Percentiles rank a stretch among this genome's conserved stretches.
These are phyloP conservation scores for Miscanthus sacchariflorus DNA, from an alignment of 202 grass and related monocot genomes.

Conservation along the genomic window DNA sequence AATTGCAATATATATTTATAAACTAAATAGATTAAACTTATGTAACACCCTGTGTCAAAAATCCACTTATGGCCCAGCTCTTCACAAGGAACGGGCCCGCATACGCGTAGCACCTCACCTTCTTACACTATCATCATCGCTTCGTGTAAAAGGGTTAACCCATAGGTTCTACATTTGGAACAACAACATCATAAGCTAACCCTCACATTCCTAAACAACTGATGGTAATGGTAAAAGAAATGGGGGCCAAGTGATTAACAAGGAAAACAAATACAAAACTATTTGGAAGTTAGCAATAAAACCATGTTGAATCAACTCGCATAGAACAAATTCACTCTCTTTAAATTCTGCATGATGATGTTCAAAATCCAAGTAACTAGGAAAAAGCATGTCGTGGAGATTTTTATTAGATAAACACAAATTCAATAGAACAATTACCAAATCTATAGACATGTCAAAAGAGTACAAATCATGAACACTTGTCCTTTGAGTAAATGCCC, in stretches of 20 bases:
- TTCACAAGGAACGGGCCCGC: too few species aligned
- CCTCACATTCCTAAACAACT: neutral
- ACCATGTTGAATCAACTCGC: neutral
- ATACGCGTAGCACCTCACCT: too few species aligned
- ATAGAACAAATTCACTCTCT: neutral
- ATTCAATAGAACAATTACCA: conserved; percentile 43
- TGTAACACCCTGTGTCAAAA: too few species aligned
- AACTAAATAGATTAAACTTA: too few species aligned
- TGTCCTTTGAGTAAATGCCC: conserved; percentile 45
- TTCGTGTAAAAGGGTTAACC: too few species aligned
- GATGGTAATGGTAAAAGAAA: neutral
- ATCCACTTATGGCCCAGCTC: too few species aligned
- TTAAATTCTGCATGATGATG: neutral
- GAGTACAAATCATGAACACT: conserved; percentile 56
- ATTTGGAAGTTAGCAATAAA: neutral
- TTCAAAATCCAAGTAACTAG: neutral
- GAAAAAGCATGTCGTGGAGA: neutral
- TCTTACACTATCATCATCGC: too few species aligned
- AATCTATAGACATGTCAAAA: conserved; percentile 45
- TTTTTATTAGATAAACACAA: neutral
- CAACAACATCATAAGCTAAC: too few species aligned
- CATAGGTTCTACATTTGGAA: too few species aligned
- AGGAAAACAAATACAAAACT: neutral
- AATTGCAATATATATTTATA: too few species aligned
- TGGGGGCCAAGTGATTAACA: neutral